These are phyloP conservation scores for Wickerhamiella galacta DNA, from an alignment of 805 yeast species.

Conservation along the genomic window DNA sequence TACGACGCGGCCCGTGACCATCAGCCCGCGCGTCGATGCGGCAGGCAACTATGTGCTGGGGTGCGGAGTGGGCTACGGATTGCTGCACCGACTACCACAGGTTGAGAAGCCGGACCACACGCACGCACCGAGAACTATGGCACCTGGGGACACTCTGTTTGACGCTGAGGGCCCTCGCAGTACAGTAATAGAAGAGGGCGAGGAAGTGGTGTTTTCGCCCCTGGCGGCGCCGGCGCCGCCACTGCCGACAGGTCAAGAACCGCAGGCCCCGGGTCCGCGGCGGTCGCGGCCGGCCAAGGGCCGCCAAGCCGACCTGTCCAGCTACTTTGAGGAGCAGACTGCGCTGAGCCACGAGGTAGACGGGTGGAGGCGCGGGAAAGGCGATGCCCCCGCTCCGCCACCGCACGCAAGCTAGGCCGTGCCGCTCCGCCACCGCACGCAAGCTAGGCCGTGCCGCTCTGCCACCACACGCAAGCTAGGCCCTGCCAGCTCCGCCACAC, in stretches of 20 bases:
- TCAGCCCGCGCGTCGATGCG: slow-evolving; percentile 57
- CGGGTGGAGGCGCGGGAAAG: slow-evolving; percentile 5
- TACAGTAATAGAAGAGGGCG: not conserved
- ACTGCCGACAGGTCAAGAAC: not conserved
- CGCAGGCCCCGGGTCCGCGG: not conserved
- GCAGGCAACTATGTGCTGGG: slow-evolving; percentile 79
- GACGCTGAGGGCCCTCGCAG: slow-evolving; percentile 7
- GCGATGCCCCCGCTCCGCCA: slow-evolving; percentile 3
- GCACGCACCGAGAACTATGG: not conserved
- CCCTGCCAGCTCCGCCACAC: no score
- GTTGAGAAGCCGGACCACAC: slow-evolving; percentile 19
- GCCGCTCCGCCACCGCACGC: no score
- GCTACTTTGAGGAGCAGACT: slow-evolving; percentile 17
- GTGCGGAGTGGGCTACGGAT: slow-evolving; percentile 89
- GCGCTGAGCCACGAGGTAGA: slow-evolving; percentile 12
- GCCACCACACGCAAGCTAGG: no score
- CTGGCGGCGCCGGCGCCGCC: not conserved
- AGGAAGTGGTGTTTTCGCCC: not conserved
- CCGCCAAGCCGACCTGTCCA: slow-evolving; percentile 7
- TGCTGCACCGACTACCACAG: slow-evolving; percentile 70
- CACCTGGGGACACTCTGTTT: slow-evolving; percentile 14
- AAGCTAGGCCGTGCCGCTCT: no score
- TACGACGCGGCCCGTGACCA: slow-evolving; percentile 69
- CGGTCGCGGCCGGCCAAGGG: not conserved
- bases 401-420: no score